Percentiles rank a stretch among this genome's conserved stretches.
phyloP scores from a whole-genome alignment of 176 grass and related monocot genomes.

The Carex littledalei region DNA sequence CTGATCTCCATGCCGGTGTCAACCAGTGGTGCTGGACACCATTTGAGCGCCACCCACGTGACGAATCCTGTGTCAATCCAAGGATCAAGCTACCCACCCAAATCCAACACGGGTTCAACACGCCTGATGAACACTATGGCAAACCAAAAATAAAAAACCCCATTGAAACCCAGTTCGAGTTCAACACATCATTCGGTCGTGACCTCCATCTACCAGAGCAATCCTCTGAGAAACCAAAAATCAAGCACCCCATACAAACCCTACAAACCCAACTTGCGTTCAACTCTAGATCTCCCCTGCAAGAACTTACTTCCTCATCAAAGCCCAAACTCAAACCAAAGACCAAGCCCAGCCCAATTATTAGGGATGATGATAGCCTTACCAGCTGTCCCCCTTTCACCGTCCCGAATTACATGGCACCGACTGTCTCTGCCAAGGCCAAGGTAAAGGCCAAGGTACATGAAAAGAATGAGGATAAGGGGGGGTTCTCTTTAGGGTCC shows the following conservation, averaged over 20 bases:
- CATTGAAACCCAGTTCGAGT: constrained; percentile 39
- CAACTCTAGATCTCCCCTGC: background rate
- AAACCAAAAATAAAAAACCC: constrained; percentile 26
- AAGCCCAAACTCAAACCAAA: constrained; percentile 9
- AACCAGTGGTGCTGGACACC: constrained; percentile 74
- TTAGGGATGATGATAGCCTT: constrained; percentile 84
- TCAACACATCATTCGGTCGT: background rate
- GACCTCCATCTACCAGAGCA: background rate
- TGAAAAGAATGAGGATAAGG: constrained; percentile 46
- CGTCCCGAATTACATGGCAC: constrained; percentile 93
- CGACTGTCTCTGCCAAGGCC: constrained; percentile 73
- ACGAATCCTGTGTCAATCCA: constrained; percentile 10
- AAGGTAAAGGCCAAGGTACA: constrained; percentile 30
- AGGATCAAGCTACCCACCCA: background rate
- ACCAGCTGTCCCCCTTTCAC: constrained; percentile 70
- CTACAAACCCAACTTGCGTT: background rate
- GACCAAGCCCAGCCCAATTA: background rate
- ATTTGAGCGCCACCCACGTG: constrained; percentile 37
- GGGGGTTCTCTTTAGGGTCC: constrained; percentile 51
- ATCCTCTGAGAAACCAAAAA: constrained; percentile 14
- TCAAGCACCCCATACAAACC: background rate
- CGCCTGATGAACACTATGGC: background rate
- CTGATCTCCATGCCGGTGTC: constrained; percentile 54
- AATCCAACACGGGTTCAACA: background rate
- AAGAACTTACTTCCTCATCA: constrained; percentile 6